Conservation (phyloP, 345 rosid genomes). For the Rubroshorea leprosula region DNA sequence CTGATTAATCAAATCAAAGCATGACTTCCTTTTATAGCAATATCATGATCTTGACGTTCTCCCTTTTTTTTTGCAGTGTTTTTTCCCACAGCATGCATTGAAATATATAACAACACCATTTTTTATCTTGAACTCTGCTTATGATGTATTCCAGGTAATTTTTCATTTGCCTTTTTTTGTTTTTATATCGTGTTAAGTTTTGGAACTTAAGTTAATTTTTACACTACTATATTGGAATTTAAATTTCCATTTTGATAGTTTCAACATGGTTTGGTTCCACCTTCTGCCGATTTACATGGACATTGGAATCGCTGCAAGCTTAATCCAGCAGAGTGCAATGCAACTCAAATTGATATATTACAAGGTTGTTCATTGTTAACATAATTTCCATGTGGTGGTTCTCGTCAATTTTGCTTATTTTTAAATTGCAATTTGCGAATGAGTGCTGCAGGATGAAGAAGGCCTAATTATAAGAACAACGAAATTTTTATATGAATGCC, state of each 20-base stretch:
- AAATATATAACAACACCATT: slow-evolving; percentile 61
- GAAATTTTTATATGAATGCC: not conserved
- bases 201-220: not conserved
- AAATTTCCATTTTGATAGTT: slow-evolving; percentile 37
- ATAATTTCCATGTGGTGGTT: slow-evolving; percentile 2
- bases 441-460: too few species aligned
- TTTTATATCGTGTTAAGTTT: not conserved
- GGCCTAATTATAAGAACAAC: too few species aligned
- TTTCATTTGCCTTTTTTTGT: not conserved
- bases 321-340: slow-evolving; percentile 47
- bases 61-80: slow-evolving; percentile 51
- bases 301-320: slow-evolving; percentile 79
- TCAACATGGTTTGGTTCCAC: slow-evolving; percentile 75
- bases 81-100: slow-evolving; percentile 76
- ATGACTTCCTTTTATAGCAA: not conserved
- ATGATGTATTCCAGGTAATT: slow-evolving; percentile 82
- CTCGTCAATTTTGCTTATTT: too few species aligned
- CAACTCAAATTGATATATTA: slow-evolving; percentile 45
- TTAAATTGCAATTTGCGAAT: too few species aligned
- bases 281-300: slow-evolving; percentile 61
- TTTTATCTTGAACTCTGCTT: slow-evolving; percentile 87
- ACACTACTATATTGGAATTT: not conserved
- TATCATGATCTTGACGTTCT: not conserved
- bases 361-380: slow-evolving; percentile 42
- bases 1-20: not conserved